These are phyloP conservation scores for Thelephora aurantiotincta DNA, from an alignment of 768 basidiomycete species.

Conservation along the genomic window DNA sequence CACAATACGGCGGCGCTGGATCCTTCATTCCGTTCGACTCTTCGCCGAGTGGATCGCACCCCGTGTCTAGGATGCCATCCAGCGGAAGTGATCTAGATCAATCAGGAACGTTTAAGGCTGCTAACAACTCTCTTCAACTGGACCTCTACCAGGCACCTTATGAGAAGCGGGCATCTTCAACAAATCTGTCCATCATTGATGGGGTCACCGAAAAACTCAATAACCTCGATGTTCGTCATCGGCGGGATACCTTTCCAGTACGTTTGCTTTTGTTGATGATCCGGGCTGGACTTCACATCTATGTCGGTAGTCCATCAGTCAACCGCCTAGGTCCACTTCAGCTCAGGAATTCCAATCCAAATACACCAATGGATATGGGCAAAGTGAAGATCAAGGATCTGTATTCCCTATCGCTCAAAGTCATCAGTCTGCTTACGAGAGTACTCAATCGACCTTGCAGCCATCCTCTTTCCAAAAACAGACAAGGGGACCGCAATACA, in stretches of 20 bases:
- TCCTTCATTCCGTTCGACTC: constrained; percentile 39
- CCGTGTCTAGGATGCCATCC: neutral
- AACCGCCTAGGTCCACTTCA: neutral
- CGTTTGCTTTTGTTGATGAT: neutral
- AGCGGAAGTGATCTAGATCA: neutral
- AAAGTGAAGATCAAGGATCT: neutral
- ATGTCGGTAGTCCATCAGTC: neutral
- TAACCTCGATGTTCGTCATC: neutral
- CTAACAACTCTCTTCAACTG: neutral
- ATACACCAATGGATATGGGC: neutral
- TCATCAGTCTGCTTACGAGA: neutral
- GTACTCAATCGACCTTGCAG: neutral
- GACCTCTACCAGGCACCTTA: neutral
- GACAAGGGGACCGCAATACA: neutral
- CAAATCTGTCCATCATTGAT: neutral
- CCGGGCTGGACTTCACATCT: neutral
- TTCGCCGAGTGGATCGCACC: neutral
- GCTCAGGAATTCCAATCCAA: neutral
- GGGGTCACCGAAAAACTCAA: neutral
- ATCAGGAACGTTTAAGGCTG: neutral
- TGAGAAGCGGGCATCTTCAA: neutral
- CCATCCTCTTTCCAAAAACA: neutral
- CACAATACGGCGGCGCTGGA: constrained; percentile 67
- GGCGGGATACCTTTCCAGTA: neutral
- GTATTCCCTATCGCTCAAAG: neutral